Evolutionary conservation across 2,329 filamentous ascomycete genomes (phyloP).

Genomic region (Colletotrichum plurivorum): DNA sequence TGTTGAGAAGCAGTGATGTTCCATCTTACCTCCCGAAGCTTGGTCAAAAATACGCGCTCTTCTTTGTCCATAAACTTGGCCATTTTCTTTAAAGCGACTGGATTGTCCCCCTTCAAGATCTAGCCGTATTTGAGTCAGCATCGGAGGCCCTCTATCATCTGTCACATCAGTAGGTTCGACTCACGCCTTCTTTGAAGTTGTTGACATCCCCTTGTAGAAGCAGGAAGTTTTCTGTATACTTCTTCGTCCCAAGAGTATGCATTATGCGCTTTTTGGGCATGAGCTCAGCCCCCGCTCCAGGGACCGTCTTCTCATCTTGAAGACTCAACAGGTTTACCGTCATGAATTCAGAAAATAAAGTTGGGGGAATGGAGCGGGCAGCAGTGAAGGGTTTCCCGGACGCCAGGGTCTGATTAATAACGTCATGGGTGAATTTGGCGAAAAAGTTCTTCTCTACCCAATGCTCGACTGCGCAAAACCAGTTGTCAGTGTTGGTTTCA

Average conservation of each 20-base stretch:
- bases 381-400: neutral
- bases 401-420: neutral
- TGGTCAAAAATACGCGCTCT: neutral
- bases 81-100: neutral
- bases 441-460: neutral
- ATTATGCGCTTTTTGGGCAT: slow-evolving; percentile 4
- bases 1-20: too few relatives aligned
- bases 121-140: too few relatives aligned
- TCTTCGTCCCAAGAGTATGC: slow-evolving; percentile 3
- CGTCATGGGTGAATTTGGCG: neutral
- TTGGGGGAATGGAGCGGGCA: neutral
- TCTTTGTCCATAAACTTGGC: neutral
- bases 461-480: neutral
- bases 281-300: neutral
- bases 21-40: slow-evolving; percentile 4
- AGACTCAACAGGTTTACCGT: neutral
- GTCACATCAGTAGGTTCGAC: neutral
- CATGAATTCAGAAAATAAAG: slow-evolving; percentile 3
- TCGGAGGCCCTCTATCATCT: neutral
- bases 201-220: neutral
- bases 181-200: neutral
- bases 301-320: neutral
- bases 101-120: too few relatives aligned
- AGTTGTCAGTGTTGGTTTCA: neutral
- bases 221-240: slow-evolving; percentile 1